phyloP scores from a whole-genome alignment of 169 alveolate genomes.

The Plasmodium yoelii region DNA sequence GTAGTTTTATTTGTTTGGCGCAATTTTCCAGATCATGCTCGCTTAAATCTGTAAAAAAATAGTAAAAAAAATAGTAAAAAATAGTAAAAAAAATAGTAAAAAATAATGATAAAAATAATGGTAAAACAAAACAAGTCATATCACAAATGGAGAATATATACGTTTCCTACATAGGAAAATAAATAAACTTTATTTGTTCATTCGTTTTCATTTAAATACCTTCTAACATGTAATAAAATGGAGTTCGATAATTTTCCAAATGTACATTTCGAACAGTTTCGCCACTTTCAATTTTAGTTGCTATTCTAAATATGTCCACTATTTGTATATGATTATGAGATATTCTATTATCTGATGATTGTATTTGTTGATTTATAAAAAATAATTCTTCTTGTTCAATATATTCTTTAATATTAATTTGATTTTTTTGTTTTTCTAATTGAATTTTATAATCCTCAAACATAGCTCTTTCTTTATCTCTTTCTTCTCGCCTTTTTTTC shows the following conservation, averaged over 20 bases:
- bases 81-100: too few relatives aligned
- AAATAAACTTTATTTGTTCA: not conserved
- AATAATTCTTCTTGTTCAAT: slow-evolving; percentile 77
- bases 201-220: slow-evolving; percentile 2
- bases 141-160: not conserved
- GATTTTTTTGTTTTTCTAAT: slow-evolving; percentile 76
- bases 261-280: slow-evolving; percentile 4
- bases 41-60: slow-evolving; percentile 12
- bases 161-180: not conserved
- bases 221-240: slow-evolving; percentile 31
- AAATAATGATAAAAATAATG: not conserved
- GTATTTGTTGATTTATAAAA: slow-evolving; percentile 78
- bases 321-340: slow-evolving; percentile 21
- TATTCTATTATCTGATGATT: slow-evolving; percentile 34
- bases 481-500: slow-evolving; percentile 77
- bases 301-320: slow-evolving; percentile 20
- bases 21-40: slow-evolving; percentile 48
- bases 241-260: not conserved
- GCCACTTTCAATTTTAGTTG: not conserved
- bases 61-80: too few relatives aligned
- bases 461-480: slow-evolving; percentile 77
- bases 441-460: slow-evolving; percentile 73
- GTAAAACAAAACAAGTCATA: not conserved
- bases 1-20: slow-evolving; percentile 23
- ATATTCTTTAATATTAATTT: slow-evolving; percentile 81